A percentile compares a stretch with the other conserved stretches of the same genome.
Evolutionary conservation across 1,139 yeast genomes (phyloP).

Genomic region (Scheffersomyces titani): DNA sequence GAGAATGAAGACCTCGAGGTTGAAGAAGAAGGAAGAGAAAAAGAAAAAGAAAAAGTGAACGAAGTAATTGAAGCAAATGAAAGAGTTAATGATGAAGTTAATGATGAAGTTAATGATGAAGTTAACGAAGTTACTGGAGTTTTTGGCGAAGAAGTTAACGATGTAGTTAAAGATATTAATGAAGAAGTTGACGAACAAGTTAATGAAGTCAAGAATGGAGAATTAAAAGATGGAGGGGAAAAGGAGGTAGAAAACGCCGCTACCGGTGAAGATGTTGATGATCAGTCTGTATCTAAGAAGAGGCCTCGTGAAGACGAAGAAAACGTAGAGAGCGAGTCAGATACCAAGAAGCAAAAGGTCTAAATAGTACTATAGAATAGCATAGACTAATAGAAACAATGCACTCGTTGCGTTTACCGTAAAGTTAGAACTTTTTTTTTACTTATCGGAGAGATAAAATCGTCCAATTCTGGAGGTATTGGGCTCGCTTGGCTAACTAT

Average conservation of each 20-base stretch:
- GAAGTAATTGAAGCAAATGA: conserved; percentile 4
- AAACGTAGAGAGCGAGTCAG: conserved; percentile 2
- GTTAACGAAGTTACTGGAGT: no score
- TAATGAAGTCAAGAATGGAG: neutral
- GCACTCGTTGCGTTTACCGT: neutral
- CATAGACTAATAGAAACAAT: neutral
- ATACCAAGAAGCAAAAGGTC: neutral
- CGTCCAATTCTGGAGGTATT: neutral
- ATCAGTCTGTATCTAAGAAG: neutral
- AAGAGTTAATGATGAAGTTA: no score
- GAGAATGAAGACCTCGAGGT: conserved; percentile 11
- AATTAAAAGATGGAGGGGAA: neutral
- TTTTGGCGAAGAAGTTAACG: no score
- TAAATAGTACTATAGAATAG: neutral
- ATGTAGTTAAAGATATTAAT: no score
- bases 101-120: conserved; percentile 1
- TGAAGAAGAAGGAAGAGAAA: conserved; percentile 3
- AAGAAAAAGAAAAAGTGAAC: neutral
- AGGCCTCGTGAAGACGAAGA: conserved; percentile 7
- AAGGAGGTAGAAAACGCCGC: neutral
- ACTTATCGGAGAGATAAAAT: no score
- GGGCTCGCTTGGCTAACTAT: neutral
- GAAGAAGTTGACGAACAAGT: no score
- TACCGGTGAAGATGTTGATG: neutral
- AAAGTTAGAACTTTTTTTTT: no score